Evolutionary conservation across 805 yeast species (phyloP).

Genomic region (Dipodascus geniculatus): DNA sequence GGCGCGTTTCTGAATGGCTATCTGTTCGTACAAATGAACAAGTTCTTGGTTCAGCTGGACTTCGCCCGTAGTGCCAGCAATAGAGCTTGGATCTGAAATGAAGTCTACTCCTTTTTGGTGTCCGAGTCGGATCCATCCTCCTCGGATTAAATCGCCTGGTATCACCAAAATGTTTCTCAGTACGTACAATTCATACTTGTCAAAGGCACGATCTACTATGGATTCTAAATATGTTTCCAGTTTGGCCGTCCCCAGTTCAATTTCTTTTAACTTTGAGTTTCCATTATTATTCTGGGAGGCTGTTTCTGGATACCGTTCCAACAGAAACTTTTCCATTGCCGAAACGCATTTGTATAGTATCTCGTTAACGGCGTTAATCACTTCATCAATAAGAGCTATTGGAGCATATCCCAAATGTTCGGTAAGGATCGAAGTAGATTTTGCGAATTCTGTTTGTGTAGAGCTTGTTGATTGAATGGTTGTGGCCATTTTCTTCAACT

Average conservation of each 20-base stretch:
- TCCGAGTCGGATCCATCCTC: constrained; percentile 54
- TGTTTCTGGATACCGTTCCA: constrained; percentile 23
- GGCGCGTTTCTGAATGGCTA: constrained; percentile 7
- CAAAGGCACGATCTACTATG: constrained; percentile 71
- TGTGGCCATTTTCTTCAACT: not conserved
- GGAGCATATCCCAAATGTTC: constrained; percentile 86
- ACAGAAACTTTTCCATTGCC: constrained; percentile 60
- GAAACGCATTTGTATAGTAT: constrained; percentile 71
- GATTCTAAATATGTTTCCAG: constrained; percentile 66
- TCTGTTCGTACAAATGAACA: constrained; percentile 4
- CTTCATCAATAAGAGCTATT: constrained; percentile 69
- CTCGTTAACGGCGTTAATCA: constrained; percentile 77
- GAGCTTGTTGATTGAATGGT: not conserved
- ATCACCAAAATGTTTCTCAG: constrained; percentile 63
- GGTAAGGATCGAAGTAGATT: constrained; percentile 47
- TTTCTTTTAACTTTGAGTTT: constrained; percentile 30
- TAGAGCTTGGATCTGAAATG: not conserved
- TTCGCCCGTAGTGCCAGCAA: not conserved
- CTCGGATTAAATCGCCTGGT: constrained; percentile 51
- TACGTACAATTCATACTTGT: constrained; percentile 73
- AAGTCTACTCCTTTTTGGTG: constrained; percentile 44
- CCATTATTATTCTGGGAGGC: constrained; percentile 12
- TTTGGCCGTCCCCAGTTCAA: constrained; percentile 68
- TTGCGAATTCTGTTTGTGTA: not conserved
- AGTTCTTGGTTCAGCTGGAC: not conserved